Evolutionary conservation across 2,329 filamentous ascomycete species (phyloP).

Genomic region (Cladobotryum protrusum): DNA sequence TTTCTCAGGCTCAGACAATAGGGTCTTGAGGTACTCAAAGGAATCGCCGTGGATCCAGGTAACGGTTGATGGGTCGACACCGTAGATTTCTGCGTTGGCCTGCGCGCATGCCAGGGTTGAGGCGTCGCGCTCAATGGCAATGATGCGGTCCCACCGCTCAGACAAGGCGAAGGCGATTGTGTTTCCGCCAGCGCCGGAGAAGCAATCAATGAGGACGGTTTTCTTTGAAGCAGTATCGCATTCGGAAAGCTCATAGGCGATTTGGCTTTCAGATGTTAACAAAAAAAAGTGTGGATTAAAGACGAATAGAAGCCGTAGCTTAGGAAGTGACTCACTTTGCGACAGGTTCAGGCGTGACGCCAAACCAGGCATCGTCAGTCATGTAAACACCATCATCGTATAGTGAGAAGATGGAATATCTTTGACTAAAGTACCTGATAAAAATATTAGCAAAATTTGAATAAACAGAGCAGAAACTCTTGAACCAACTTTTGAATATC

Average conservation of each 20-base stretch:
- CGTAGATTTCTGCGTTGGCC: constrained; percentile 84
- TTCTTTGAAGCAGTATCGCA: constrained; percentile 52
- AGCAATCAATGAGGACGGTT: constrained; percentile 74
- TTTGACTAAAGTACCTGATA: constrained; percentile 79
- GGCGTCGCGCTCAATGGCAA: constrained; percentile 81
- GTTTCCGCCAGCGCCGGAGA: constrained; percentile 89
- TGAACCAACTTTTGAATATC: constrained; percentile 71
- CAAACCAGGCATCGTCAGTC: constrained; percentile 94
- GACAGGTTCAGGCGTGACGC: constrained; percentile 88
- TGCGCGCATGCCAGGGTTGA: constrained; percentile 82
- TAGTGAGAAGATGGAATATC: constrained; percentile 77
- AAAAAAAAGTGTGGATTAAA: background rate
- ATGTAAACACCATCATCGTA: constrained; percentile 87
- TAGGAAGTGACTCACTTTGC: constrained; percentile 55
- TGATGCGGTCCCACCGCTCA: constrained; percentile 71
- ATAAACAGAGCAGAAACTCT: background rate
- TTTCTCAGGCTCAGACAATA: constrained; percentile 30
- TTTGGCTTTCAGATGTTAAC: constrained; percentile 49
- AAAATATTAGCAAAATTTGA: background rate
- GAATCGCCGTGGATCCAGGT: constrained; percentile 85
- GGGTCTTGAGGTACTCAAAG: constrained; percentile 61
- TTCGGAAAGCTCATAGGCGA: constrained; percentile 69
- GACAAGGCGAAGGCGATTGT: constrained; percentile 87
- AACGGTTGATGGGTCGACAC: constrained; percentile 63
- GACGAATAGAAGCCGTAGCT: constrained; percentile 1